Evolutionary conservation across 2,329 filamentous ascomycete species (phyloP).

Genomic region (Diaporthe destruens): DNA sequence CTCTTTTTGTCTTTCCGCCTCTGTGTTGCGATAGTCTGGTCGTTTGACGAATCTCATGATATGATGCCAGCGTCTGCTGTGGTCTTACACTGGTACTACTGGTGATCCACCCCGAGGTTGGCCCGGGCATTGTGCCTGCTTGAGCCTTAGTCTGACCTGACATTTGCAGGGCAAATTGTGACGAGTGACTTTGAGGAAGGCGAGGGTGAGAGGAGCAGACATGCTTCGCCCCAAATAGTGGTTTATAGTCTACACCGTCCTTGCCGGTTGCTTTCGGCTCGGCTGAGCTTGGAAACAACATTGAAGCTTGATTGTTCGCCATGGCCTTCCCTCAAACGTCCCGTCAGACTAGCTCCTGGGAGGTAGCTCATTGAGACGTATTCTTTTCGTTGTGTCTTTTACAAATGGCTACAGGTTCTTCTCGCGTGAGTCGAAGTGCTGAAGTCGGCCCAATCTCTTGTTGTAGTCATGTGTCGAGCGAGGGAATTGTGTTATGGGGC

Average conservation of each 20-base stretch:
- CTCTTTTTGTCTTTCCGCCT: not conserved
- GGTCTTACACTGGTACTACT: constrained; percentile 9
- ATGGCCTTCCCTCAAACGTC: too few relatives aligned
- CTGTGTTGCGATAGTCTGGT: not conserved
- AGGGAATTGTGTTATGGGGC: not conserved
- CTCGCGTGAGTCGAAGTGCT: not conserved
- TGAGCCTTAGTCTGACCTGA: not conserved
- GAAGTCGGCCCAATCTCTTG: not conserved
- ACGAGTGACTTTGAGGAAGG: not conserved
- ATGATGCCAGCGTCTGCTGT: constrained; percentile 30
- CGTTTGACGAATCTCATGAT: constrained; percentile 30
- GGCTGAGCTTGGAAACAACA: constrained; percentile 32
- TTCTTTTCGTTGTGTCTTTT: too few relatives aligned
- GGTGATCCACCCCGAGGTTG: constrained; percentile 25
- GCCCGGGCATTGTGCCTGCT: constrained; percentile 13
- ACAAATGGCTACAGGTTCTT: too few relatives aligned
- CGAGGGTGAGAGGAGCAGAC: not conserved
- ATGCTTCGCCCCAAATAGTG: not conserved
- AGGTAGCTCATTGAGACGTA: too few relatives aligned
- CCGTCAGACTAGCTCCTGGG: too few relatives aligned
- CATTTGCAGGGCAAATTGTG: not conserved
- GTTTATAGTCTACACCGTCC: not conserved
- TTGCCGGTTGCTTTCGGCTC: constrained; percentile 13
- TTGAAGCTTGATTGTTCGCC: constrained; percentile 32
- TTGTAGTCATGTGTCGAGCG: not conserved